Percentiles rank a stretch among this genome's conserved stretches.
phyloP scores from a whole-genome alignment of 2,329 filamentous ascomycete species.

The Bipolaris bicolor region DNA sequence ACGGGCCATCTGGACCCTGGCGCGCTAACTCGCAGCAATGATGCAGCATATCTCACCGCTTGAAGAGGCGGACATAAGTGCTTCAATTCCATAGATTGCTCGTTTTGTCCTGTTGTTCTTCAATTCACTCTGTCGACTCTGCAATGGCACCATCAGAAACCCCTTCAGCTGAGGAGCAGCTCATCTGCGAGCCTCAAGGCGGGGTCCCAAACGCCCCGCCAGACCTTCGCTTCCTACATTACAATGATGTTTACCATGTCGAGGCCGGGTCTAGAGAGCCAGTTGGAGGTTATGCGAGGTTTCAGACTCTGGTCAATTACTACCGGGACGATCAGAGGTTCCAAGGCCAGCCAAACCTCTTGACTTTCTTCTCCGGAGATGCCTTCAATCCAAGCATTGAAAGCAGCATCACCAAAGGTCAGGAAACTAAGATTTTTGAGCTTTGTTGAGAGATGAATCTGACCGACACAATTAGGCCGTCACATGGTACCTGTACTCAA shows the following conservation, averaged over 20 bases:
- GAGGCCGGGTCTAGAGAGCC: conserved; percentile 79
- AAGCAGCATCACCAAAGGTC: conserved; percentile 85
- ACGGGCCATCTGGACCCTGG: conserved; percentile 37
- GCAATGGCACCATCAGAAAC: conserved; percentile 37
- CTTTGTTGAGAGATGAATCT: background rate
- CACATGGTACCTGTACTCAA: conserved; percentile 92
- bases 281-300: conserved; percentile 79
- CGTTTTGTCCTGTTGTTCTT: background rate
- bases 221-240: conserved; percentile 83
- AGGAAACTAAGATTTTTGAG: background rate
- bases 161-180: conserved; percentile 41
- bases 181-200: conserved; percentile 53
- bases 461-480: conserved; percentile 55
- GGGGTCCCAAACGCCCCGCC: conserved; percentile 58
- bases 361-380: conserved; percentile 90
- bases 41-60: conserved; percentile 34
- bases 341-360: conserved; percentile 65
- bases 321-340: conserved; percentile 71
- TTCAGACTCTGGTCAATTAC: conserved; percentile 77
- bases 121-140: background rate
- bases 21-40: conserved; percentile 18
- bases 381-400: conserved; percentile 91
- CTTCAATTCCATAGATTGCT: conserved; percentile 7
- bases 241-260: conserved; percentile 93
- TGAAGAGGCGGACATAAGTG: conserved; percentile 24